phyloP scores from a whole-genome alignment of 345 rosid species.

The Eucalyptus urophylla region DNA sequence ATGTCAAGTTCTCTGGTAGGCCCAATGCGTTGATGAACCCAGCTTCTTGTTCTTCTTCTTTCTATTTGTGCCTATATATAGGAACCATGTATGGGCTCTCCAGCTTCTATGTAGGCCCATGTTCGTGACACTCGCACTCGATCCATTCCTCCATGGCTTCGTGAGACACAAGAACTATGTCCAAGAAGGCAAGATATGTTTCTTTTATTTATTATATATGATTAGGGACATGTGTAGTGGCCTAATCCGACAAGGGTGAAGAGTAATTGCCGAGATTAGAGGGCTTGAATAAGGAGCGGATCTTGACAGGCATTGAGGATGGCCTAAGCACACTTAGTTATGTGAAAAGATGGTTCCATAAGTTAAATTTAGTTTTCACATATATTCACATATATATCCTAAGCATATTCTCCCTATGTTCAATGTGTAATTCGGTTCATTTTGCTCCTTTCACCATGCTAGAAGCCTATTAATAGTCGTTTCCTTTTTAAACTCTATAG shows the following conservation, averaged over 20 bases:
- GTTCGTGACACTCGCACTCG: background rate
- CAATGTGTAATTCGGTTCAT: no score
- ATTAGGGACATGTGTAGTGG: background rate
- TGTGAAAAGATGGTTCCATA: background rate
- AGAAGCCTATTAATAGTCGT: accelerated
- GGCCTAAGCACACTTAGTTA: no score
- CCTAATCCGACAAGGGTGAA: background rate
- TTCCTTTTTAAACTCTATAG: no score
- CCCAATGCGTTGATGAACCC: background rate
- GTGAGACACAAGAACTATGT: background rate
- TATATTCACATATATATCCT: no score
- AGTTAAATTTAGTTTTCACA: no score
- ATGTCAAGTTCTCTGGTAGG: background rate
- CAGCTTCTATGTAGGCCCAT: background rate
- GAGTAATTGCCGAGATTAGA: accelerated
- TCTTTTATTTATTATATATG: no score
- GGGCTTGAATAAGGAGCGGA: background rate
- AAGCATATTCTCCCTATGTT: background rate
- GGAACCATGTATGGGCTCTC: background rate
- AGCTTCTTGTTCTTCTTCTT: background rate
- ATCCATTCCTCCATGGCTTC: background rate
- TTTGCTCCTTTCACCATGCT: background rate
- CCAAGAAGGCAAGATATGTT: background rate
- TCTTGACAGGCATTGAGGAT: background rate
- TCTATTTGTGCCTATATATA: background rate